Percentiles rank a stretch among this genome's conserved stretches.
Evolutionary conservation across 371 early-diverging fungal genomes (phyloP).

Genomic region (Gilbertella persicaria): DNA sequence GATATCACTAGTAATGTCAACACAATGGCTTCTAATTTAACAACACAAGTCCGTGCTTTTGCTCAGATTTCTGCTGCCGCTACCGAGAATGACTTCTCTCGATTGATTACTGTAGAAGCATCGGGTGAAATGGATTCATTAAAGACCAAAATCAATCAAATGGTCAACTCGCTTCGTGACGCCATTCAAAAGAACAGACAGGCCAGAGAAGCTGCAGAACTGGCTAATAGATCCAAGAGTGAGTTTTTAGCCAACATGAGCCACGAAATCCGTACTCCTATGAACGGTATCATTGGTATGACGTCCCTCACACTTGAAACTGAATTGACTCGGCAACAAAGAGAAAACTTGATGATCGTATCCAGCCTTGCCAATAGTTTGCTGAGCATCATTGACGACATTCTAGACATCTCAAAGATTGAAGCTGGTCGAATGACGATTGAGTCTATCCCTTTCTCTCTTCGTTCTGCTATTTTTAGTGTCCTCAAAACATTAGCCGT

Average conservation of each 20-base stretch:
- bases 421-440: slow-evolving; percentile 80
- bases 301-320: slow-evolving; percentile 64
- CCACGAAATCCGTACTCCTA: slow-evolving; percentile 77
- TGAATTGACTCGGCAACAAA: slow-evolving; percentile 72
- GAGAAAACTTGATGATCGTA: slow-evolving; percentile 75
- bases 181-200: slow-evolving; percentile 71
- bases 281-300: slow-evolving; percentile 83
- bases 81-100: slow-evolving; percentile 67
- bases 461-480: slow-evolving; percentile 67
- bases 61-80: slow-evolving; percentile 65
- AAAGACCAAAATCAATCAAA: slow-evolving; percentile 78
- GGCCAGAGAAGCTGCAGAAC: slow-evolving; percentile 74
- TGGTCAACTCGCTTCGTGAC: slow-evolving; percentile 67
- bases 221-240: slow-evolving; percentile 74
- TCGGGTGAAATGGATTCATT: slow-evolving; percentile 78
- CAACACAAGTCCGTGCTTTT: slow-evolving; percentile 63
- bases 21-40: slow-evolving; percentile 55
- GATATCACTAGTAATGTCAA: slow-evolving; percentile 62
- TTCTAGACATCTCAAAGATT: slow-evolving; percentile 84
- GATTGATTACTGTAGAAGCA: slow-evolving; percentile 70
- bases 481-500: slow-evolving; percentile 70
- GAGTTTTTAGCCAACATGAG: slow-evolving; percentile 80
- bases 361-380: slow-evolving; percentile 67
- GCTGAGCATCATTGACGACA: slow-evolving; percentile 76
- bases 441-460: slow-evolving; percentile 66